Conservation (phyloP, 768 basidiomycete species). For the Termitomyces sp. region DNA sequence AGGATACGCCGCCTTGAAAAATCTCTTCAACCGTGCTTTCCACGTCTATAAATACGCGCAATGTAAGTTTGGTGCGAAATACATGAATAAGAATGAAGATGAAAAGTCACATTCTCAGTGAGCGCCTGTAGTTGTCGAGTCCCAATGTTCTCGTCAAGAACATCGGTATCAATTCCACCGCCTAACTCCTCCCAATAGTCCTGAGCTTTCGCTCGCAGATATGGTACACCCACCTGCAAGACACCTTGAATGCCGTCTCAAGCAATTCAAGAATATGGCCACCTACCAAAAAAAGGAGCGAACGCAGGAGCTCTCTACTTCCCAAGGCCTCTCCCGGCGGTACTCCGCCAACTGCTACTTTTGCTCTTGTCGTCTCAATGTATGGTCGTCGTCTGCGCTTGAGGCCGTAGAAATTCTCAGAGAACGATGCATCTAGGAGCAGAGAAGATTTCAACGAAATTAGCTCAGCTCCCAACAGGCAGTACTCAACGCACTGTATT, state of each 20-base stretch:
- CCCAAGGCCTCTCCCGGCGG: constrained; percentile 63
- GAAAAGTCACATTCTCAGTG: constrained; percentile 43
- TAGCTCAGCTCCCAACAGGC: neutral
- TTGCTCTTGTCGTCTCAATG: constrained; percentile 62
- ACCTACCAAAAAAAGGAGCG: constrained; percentile 75
- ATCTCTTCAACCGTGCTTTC: constrained; percentile 45
- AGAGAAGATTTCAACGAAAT: neutral
- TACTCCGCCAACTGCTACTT: constrained; percentile 60
- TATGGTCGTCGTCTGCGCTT: constrained; percentile 71
- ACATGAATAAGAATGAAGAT: neutral
- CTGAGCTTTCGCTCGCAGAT: constrained; percentile 80
- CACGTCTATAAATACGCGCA: constrained; percentile 34
- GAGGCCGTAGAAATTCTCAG: constrained; percentile 94
- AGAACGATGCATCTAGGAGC: constrained; percentile 79
- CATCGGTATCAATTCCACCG: constrained; percentile 67
- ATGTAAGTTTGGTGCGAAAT: constrained; percentile 4
- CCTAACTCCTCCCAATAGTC: constrained; percentile 90
- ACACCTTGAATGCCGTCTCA: neutral
- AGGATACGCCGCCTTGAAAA: constrained; percentile 76
- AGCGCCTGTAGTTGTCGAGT: constrained; percentile 37
- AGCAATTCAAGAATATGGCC: neutral
- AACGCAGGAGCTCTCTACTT: constrained; percentile 62
- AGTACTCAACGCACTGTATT: constrained; percentile 56
- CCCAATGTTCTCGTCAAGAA: constrained; percentile 49
- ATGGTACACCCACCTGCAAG: constrained; percentile 78